Evolutionary conservation across 2,329 filamentous ascomycete genomes (phyloP).

Genomic region (Pseudocercospora cruenta): DNA sequence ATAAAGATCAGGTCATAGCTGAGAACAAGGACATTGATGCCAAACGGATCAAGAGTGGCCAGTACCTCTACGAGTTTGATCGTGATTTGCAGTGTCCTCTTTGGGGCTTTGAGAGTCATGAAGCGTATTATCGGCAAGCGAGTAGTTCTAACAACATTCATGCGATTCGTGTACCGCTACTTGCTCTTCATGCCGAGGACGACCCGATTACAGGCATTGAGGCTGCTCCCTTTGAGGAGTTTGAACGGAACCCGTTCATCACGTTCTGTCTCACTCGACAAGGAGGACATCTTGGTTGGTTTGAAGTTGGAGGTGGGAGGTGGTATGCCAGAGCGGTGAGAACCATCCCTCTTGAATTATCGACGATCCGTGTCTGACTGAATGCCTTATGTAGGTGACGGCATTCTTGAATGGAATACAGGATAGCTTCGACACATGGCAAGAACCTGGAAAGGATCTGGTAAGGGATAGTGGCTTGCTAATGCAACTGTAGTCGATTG

Average conservation of each 20-base stretch:
- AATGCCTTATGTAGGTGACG: neutral
- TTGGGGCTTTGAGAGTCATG: neutral
- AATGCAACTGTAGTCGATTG: too few relatives aligned
- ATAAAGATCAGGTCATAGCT: neutral
- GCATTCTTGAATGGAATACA: neutral
- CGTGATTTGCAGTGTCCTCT: neutral
- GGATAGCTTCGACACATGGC: neutral
- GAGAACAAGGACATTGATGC: neutral
- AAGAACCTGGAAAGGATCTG: neutral
- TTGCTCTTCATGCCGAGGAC: neutral
- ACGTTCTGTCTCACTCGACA: neutral
- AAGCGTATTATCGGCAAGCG: neutral
- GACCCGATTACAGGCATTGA: neutral
- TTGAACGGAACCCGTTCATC: neutral
- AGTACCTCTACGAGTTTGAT: neutral
- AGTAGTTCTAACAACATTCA: neutral
- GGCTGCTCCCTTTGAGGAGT: neutral
- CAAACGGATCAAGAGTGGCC: neutral
- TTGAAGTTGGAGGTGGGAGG: neutral
- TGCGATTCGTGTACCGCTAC: neutral
- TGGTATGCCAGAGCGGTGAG: neutral
- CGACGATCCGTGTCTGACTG: neutral
- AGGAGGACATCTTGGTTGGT: neutral
- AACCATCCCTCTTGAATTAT: neutral
- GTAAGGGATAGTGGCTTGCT: neutral